Percentiles rank a stretch among this genome's conserved stretches.
These are phyloP conservation scores for Blastobotrys ciferrii DNA, from an alignment of 1,139 yeast genomes.

Conservation along the genomic window DNA sequence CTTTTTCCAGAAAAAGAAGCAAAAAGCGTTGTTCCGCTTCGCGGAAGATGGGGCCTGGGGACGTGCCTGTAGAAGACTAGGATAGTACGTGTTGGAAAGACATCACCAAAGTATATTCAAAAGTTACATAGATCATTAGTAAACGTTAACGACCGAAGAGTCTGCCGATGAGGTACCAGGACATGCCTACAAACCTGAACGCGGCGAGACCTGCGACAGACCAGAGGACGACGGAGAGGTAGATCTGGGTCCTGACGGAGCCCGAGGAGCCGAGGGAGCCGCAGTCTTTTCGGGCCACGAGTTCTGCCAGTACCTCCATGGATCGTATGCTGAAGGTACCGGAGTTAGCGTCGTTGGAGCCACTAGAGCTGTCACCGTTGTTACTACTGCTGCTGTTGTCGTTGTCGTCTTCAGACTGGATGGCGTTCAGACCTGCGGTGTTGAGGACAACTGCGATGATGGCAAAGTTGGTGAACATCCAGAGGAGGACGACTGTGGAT, in stretches of 20 bases:
- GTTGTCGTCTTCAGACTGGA: conserved; percentile 21
- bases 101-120: neutral
- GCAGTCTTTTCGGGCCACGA: conserved; percentile 23
- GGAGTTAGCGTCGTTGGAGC: neutral
- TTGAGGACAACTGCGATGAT: conserved; percentile 65
- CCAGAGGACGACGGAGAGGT: conserved; percentile 76
- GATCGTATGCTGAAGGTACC: conserved; percentile 8
- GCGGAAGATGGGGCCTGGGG: too few species aligned
- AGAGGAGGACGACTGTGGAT: conserved; percentile 71
- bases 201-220: conserved; percentile 73
- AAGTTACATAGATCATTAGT: neutral
- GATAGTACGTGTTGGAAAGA: too few species aligned
- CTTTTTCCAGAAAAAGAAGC: too few species aligned
- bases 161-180: conserved; percentile 33
- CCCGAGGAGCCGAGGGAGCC: conserved; percentile 28
- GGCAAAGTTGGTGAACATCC: conserved; percentile 74
- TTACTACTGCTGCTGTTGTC: conserved; percentile 20
- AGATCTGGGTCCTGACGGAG: conserved; percentile 40
- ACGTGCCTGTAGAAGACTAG: too few species aligned
- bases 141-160: conserved; percentile 31
- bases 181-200: conserved; percentile 59
- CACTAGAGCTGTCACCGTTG: neutral
- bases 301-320: conserved; percentile 17
- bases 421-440: conserved; percentile 54
- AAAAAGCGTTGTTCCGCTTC: too few species aligned